Conservation (phyloP, 257 asterid genomes). For the Ophiorrhiza pumila region DNA sequence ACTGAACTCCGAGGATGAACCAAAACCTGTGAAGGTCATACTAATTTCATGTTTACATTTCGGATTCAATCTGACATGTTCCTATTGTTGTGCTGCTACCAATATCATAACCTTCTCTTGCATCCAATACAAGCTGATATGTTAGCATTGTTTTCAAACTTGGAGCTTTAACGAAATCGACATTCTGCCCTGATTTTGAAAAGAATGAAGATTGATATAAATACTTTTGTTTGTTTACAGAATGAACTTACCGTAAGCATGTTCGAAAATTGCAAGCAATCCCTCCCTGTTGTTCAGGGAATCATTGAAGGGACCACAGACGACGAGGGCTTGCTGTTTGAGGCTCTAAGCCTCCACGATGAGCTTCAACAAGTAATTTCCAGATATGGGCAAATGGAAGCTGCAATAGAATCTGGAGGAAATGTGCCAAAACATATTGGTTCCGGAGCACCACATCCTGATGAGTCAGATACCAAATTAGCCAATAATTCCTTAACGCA, state of each 20-base stretch:
- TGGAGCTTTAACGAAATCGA: neutral
- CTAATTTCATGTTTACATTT: neutral
- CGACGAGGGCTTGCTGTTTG: constrained; percentile 79
- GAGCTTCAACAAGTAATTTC: constrained; percentile 70
- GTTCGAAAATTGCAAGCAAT: constrained; percentile 74
- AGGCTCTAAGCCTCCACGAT: constrained; percentile 80
- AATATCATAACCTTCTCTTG: neutral
- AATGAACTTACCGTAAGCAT: constrained; percentile 70
- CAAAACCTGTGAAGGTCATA: constrained; percentile 63
- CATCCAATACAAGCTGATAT: neutral
- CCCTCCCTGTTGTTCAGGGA: constrained; percentile 59
- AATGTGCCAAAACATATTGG: constrained; percentile 22
- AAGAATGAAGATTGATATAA: neutral
- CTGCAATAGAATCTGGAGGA: constrained; percentile 40
- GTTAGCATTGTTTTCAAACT: neutral
- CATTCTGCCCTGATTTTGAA: neutral
- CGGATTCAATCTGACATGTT: neutral
- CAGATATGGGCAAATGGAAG: constrained; percentile 47
- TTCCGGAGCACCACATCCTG: constrained; percentile 25
- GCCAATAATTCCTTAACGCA: constrained; percentile 25
- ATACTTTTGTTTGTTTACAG: constrained; percentile 33
- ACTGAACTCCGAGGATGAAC: constrained; percentile 62
- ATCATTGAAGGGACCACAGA: constrained; percentile 73
- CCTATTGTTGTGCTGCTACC: neutral
- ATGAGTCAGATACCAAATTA: constrained; percentile 26